These are phyloP conservation scores for Vaccinium corymbosum DNA, from an alignment of 148 eudicot species.

Conservation along the genomic window DNA sequence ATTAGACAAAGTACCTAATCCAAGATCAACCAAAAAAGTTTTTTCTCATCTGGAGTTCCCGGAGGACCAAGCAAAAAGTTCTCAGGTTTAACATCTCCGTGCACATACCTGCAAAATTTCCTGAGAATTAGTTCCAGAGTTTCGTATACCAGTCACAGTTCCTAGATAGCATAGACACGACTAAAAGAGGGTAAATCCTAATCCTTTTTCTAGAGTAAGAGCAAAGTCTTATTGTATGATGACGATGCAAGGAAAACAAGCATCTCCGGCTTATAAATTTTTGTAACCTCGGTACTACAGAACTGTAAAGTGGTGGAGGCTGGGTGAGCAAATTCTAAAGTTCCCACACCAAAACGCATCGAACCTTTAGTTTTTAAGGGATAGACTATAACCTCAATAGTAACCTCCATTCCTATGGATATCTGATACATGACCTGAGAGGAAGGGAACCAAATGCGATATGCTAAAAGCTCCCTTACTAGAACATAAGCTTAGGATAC, in stretches of 20 bases:
- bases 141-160: neutral
- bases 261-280: neutral
- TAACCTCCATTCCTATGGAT: neutral
- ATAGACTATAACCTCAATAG: neutral
- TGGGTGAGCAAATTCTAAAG: neutral
- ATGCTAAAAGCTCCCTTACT: neutral
- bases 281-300: neutral
- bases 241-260: conserved; percentile 8
- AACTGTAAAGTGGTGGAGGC: neutral
- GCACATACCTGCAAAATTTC: conserved; percentile 54
- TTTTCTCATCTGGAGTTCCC: conserved; percentile 68
- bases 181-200: neutral
- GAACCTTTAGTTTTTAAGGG: neutral
- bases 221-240: neutral
- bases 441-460: neutral
- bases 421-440: neutral
- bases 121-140: neutral
- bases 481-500: neutral
- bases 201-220: neutral
- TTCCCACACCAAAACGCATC: neutral
- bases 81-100: conserved; percentile 90
- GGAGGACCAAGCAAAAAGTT: conserved; percentile 80
- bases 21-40: conserved; percentile 81
- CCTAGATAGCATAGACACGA: neutral
- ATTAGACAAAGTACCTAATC: conserved; percentile 51